Percentiles rank a stretch among this genome's conserved stretches.
These are phyloP conservation scores for Chalciporus piperatoides DNA, from an alignment of 1,284 basidiomycete species.

Conservation along the genomic window DNA sequence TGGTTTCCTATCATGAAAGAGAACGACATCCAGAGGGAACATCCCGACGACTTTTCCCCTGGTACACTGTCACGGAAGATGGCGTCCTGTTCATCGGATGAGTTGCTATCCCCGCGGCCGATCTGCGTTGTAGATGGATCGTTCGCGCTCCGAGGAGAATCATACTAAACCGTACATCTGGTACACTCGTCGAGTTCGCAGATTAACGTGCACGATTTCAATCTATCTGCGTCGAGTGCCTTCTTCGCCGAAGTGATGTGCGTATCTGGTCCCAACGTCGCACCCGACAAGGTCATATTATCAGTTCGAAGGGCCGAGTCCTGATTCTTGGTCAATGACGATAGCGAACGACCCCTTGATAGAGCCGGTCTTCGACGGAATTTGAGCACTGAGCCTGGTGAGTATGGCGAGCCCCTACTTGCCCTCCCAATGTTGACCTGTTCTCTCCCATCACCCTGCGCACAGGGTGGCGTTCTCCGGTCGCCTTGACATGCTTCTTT, in stretches of 20 bases:
- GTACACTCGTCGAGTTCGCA: conserved; percentile 2
- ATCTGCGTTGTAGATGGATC: conserved; percentile 17
- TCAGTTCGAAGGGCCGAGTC: not conserved
- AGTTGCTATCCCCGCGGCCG: conserved; percentile 26
- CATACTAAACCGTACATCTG: conserved; percentile 6
- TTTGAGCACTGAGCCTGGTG: conserved; percentile 1
- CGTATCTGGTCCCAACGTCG: conserved; percentile 7
- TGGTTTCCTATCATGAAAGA: conserved; percentile 10
- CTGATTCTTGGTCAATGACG: conserved; percentile 8
- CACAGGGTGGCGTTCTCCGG: conserved; percentile 24
- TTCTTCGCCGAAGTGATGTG: conserved; percentile 13
- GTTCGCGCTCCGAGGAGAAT: conserved; percentile 26
- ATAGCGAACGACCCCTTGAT: not conserved
- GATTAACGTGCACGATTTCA: conserved; percentile 23
- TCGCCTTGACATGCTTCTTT: conserved; percentile 12
- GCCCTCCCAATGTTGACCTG: not conserved
- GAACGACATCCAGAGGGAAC: conserved; percentile 21
- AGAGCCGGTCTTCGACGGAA: not conserved
- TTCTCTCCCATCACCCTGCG: not conserved
- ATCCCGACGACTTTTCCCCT: not conserved
- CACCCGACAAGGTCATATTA: conserved; percentile 26
- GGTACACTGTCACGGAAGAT: conserved; percentile 18
- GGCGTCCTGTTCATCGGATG: conserved; percentile 1
- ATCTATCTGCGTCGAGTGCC: conserved; percentile 12
- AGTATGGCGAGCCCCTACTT: not conserved